These are phyloP conservation scores for Vitis amurensis DNA, from an alignment of 164 flowering plant species.

Conservation along the genomic window DNA sequence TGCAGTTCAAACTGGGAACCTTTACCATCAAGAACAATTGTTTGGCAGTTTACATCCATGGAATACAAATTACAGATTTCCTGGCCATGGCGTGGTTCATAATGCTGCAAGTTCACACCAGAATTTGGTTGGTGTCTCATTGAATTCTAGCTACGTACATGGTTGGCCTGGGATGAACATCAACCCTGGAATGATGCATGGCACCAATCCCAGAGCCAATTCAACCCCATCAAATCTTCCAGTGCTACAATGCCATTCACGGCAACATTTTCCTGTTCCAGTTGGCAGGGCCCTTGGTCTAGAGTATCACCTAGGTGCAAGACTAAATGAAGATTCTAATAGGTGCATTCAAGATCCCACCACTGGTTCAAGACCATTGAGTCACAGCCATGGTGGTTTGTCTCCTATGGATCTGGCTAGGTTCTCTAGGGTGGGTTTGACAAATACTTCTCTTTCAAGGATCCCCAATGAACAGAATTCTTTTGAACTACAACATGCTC, in stretches of 20 bases:
- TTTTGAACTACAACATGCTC: constrained; percentile 1
- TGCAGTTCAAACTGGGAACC: background rate
- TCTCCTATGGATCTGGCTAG: constrained; percentile 1
- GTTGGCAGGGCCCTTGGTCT: background rate
- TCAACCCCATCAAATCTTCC: background rate
- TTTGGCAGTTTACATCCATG: background rate
- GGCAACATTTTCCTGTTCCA: constrained; percentile 5
- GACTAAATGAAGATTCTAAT: constrained; percentile 4
- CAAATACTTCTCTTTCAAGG: background rate
- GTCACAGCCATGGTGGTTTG: constrained; percentile 7
- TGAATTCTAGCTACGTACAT: background rate
- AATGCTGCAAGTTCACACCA: background rate
- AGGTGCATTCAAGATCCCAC: constrained; percentile 6
- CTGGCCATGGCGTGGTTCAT: background rate
- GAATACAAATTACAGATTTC: background rate
- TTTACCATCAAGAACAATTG: background rate
- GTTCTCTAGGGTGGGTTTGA: background rate
- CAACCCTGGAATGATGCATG: background rate
- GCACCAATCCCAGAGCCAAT: background rate
- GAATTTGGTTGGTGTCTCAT: too few species aligned
- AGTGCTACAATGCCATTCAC: constrained; percentile 1
- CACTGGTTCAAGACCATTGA: background rate
- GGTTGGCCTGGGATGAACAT: constrained; percentile 1
- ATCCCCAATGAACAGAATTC: background rate
- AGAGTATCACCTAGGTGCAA: background rate